Evolutionary conservation across 2,329 filamentous ascomycete genomes (phyloP).

Genomic region (Exophiala xenobiotica): DNA sequence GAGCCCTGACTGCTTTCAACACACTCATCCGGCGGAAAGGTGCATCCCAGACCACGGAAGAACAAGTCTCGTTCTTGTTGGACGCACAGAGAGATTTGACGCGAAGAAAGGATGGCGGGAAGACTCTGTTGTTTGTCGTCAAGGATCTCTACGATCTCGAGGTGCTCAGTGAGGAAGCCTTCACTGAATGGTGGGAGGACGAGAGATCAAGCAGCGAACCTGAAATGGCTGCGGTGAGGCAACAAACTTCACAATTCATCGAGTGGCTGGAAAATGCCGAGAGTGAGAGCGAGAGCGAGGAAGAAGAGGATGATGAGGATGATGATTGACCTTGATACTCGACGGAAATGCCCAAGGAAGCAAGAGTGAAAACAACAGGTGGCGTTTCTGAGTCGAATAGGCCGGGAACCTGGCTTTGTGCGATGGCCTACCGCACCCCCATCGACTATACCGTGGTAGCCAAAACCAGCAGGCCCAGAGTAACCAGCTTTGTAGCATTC

Average conservation of each 20-base stretch:
- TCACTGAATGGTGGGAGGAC: slow-evolving; percentile 85
- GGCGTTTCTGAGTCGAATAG: no score
- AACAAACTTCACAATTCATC: slow-evolving; percentile 74
- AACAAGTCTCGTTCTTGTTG: slow-evolving; percentile 83
- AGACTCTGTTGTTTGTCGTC: slow-evolving; percentile 71
- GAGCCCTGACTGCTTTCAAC: slow-evolving; percentile 63
- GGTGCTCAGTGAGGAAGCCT: slow-evolving; percentile 82
- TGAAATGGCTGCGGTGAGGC: slow-evolving; percentile 67
- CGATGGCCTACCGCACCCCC: no score
- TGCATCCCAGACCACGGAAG: slow-evolving; percentile 57
- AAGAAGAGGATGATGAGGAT: slow-evolving; percentile 52
- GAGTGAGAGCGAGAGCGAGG: slow-evolving; percentile 67
- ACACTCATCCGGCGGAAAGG: slow-evolving; percentile 60
- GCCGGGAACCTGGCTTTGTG: no score
- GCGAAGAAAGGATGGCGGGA: slow-evolving; percentile 61
- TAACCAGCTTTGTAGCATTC: no score
- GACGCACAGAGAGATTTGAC: slow-evolving; percentile 78
- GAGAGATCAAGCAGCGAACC: slow-evolving; percentile 65
- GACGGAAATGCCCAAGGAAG: background rate
- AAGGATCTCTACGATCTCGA: slow-evolving; percentile 85
- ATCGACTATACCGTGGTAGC: no score
- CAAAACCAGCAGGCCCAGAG: no score
- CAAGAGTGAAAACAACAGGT: background rate
- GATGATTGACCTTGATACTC: slow-evolving; percentile 6
- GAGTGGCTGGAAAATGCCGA: slow-evolving; percentile 80